phyloP scores from a whole-genome alignment of 208 protist genomes.

The Trypanosoma theileri region DNA sequence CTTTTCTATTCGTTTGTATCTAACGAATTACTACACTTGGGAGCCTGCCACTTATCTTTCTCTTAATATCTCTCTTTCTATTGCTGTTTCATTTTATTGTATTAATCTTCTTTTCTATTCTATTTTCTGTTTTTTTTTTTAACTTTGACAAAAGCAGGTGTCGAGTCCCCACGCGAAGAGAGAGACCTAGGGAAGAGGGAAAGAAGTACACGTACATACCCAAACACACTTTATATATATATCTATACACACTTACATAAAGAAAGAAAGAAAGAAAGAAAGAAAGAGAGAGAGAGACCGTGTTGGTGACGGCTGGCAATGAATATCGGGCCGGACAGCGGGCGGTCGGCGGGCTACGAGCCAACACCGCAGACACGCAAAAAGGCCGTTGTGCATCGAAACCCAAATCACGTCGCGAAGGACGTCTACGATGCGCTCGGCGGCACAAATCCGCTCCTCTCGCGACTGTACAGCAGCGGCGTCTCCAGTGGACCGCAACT shows the following conservation, averaged over 20 bases:
- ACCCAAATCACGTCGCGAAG: constrained; percentile 86
- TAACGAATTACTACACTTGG: too few relatives aligned
- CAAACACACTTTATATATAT: too few relatives aligned
- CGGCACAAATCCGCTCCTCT: constrained; percentile 66
- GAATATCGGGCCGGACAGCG: constrained; percentile 24
- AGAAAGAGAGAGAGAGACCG: neutral
- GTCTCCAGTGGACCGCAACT: constrained; percentile 54
- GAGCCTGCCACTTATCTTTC: too few relatives aligned
- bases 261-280: neutral
- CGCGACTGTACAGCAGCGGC: constrained; percentile 74
- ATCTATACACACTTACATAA: neutral
- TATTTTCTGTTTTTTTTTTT: neutral
- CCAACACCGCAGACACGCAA: constrained; percentile 37
- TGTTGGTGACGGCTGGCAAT: neutral
- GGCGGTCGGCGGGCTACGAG: constrained; percentile 18
- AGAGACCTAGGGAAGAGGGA: neutral
- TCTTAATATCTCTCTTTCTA: too few relatives aligned
- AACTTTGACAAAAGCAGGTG: too few relatives aligned
- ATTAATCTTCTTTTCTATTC: too few relatives aligned
- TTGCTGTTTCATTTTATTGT: too few relatives aligned
- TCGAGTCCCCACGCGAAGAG: too few relatives aligned
- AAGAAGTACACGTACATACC: neutral
- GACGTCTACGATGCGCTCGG: constrained; percentile 72
- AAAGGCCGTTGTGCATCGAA: constrained; percentile 65
- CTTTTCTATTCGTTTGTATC: neutral